Conservation (phyloP, 2,329 filamentous ascomycete genomes). For the Polytolypa hystricis region DNA sequence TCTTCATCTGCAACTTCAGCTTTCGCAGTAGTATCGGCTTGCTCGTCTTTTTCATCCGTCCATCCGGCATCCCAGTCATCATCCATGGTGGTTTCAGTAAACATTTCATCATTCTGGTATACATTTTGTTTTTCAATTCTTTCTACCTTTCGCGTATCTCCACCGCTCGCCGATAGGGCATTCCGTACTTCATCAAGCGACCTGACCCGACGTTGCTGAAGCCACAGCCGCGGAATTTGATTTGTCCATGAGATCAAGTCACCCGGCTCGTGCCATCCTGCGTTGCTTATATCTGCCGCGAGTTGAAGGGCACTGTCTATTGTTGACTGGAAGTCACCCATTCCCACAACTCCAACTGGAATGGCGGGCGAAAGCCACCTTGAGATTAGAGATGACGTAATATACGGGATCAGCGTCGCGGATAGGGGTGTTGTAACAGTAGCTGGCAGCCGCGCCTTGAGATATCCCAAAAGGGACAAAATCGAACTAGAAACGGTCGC, state of each 20-base stretch:
- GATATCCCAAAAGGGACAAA: constrained; percentile 37
- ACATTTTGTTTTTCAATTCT: constrained; percentile 75
- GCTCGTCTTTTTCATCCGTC: constrained; percentile 46
- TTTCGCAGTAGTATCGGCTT: constrained; percentile 12
- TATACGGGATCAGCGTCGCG: constrained; percentile 55
- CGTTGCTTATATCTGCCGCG: constrained; percentile 48
- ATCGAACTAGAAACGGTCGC: constrained; percentile 34
- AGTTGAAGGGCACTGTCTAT: constrained; percentile 57
- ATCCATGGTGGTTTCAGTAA: constrained; percentile 44
- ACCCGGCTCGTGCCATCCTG: constrained; percentile 51
- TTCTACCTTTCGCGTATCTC: constrained; percentile 60
- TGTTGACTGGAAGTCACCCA: constrained; percentile 59
- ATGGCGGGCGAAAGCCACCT: constrained; percentile 68
- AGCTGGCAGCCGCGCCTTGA: constrained; percentile 40
- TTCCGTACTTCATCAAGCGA: constrained; percentile 64
- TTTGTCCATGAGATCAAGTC: constrained; percentile 70
- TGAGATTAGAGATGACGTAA: constrained; percentile 58
- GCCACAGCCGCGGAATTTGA: constrained; percentile 71
- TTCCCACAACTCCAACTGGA: constrained; percentile 59
- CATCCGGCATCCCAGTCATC: constrained; percentile 70
- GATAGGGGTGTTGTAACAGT: constrained; percentile 47
- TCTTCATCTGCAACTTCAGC: constrained; percentile 21
- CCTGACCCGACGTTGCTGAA: constrained; percentile 69
- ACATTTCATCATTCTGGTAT: constrained; percentile 55
- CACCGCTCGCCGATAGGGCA: constrained; percentile 57